Base-by-base conservation (phyloP, 2,329 filamentous ascomycete genomes). In the Penicillium palitans region DNA sequence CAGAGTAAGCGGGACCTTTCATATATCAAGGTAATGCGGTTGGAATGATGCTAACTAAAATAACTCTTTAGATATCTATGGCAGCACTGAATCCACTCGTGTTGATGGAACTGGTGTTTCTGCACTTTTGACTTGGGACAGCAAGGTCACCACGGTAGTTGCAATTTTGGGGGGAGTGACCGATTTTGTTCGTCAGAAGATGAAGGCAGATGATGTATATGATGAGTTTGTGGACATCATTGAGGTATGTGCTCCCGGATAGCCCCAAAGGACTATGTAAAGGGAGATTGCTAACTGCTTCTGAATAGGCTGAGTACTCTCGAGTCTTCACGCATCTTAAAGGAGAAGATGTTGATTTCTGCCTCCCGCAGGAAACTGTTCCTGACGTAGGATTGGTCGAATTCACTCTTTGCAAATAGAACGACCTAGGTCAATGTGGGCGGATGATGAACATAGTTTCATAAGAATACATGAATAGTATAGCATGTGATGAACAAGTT, bases 91-190 rank as follows among this genome's bases (percentile, higher is more conserved):
- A 61, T 74, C 75, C 1, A 74, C 74, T 6, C 67, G 74, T 17
- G 61, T 76, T 1, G 76, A 79, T 50, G 77, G 78, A 10, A 68
- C 73, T 12, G 67, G 70, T 0, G 72, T 77, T 19, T 77, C 76
- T 1, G 73, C 74, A 1, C 71, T 79, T 6, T 66, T 79, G 3
- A 77, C 75, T 1, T 79, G 78, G 77, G 77, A 79, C 51, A 78
- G 76, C 61, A 79, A 79, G 55, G 65, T 79, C 8, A 75, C 75
- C 10, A 79, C 76, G 0, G 76, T 79, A 0, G 66, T 72, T 19
- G 71, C 77, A 0, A 64, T 79, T 0, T 62, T 79, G 4, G 76
- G 76, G 2, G 77, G 77, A 0, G 74, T 77, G 0, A 62, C 65
- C 12, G 72, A 77, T 42, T 64, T 78, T 24, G 76, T 77, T 4